phyloP scores from a whole-genome alignment of 2,329 filamentous ascomycete species.

The Penicillium sclerotigenum region DNA sequence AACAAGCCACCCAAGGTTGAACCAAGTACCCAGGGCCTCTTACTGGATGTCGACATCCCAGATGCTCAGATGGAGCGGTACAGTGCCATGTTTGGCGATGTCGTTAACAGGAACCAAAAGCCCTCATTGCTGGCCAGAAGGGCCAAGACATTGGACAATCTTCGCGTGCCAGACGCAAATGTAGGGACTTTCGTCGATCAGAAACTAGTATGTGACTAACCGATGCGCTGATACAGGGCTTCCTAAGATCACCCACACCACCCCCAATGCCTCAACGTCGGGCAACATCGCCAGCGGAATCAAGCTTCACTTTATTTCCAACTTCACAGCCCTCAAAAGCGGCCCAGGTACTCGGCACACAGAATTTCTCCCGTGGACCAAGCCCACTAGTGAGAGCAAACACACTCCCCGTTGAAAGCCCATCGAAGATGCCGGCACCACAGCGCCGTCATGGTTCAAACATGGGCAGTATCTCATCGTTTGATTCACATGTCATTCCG shows the following conservation, averaged over 20 bases:
- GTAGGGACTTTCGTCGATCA: constrained; percentile 25
- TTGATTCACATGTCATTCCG: constrained; percentile 11
- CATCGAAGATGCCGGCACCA: constrained; percentile 11
- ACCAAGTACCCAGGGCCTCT: constrained; percentile 25
- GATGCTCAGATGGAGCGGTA: constrained; percentile 79
- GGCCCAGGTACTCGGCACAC: constrained; percentile 29
- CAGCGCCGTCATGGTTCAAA: constrained; percentile 7
- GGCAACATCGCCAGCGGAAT: constrained; percentile 37
- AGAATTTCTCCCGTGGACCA: constrained; percentile 30
- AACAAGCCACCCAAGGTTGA: constrained; percentile 4
- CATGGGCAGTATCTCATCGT: constrained; percentile 10
- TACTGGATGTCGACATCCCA: constrained; percentile 77
- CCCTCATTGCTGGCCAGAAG: constrained; percentile 35
- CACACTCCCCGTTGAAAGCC: constrained; percentile 17
- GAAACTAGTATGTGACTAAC: not conserved
- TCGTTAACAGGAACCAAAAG: constrained; percentile 54
- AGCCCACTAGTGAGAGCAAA: constrained; percentile 28
- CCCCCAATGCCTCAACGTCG: constrained; percentile 30
- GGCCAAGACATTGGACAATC: constrained; percentile 43
- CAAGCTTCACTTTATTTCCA: constrained; percentile 42
- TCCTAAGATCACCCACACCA: constrained; percentile 10
- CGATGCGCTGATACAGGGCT: constrained; percentile 5
- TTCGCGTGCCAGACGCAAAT: constrained; percentile 53
- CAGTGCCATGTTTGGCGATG: constrained; percentile 84
- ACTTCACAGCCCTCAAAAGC: constrained; percentile 31